A percentile compares a stretch with the other conserved stretches of the same genome.
These are phyloP conservation scores for Setaria viridis DNA, from an alignment of 202 grass and related monocot species.

Conservation along the genomic window DNA sequence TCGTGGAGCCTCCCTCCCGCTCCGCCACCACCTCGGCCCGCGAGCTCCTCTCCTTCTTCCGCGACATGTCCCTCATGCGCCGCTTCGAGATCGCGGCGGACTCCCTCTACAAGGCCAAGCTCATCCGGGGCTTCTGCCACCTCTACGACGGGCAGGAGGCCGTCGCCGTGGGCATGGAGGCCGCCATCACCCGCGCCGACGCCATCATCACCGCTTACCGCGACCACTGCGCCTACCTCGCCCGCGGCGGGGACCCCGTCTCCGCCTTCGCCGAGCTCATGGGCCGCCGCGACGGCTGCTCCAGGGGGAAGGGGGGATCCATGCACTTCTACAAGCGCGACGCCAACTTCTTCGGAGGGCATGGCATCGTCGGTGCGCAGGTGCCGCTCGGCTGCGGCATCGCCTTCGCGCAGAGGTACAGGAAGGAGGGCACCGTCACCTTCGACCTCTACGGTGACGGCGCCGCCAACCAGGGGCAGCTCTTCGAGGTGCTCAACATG, in stretches of 20 bases:
- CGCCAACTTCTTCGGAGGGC: conserved; percentile 86
- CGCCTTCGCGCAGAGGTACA: conserved; percentile 92
- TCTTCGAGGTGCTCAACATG: conserved; percentile 97
- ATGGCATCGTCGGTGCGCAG: conserved; percentile 96
- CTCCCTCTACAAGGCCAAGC: conserved; percentile 98
- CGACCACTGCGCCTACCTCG: conserved; percentile 88
- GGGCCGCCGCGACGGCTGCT: conserved; percentile 76
- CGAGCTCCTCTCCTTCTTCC: conserved; percentile 81
- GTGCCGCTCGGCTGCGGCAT: conserved; percentile 88
- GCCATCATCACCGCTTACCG: conserved; percentile 95
- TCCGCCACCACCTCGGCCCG: conserved; percentile 52
- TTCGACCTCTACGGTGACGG: conserved; percentile 89
- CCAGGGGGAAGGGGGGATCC: conserved; percentile 86
- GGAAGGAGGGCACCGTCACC: conserved; percentile 78
- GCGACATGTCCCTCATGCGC: conserved; percentile 83
- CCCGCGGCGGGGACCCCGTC: conserved; percentile 74
- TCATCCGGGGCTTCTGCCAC: conserved; percentile 97
- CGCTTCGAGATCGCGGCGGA: conserved; percentile 92
- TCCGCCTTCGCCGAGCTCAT: conserved; percentile 89
- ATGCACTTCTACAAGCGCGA: conserved; percentile 99
- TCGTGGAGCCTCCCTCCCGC: conserved; percentile 72
- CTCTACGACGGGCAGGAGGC: conserved; percentile 98
- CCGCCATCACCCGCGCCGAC: conserved; percentile 74
- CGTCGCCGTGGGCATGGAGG: conserved; percentile 75
- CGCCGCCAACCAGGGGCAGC: conserved; percentile 94